Evolutionary conservation across 2,329 filamentous ascomycete genomes (phyloP), one percentile per base, ranked within the genome.

Genomic region (Rosellinia necatrix): DNA sequence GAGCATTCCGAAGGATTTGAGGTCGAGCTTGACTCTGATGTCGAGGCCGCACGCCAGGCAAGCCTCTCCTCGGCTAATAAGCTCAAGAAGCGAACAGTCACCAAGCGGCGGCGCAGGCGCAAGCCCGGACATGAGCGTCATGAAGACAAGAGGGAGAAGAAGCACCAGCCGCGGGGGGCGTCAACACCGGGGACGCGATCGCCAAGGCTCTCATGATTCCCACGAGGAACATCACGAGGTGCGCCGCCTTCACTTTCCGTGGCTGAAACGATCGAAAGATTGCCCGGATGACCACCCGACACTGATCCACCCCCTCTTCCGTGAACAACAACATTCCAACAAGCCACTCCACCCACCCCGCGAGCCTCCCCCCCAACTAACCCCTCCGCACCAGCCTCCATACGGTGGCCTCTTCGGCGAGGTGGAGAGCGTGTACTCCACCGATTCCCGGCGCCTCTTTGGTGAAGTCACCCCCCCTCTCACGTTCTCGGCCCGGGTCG

Each of bases 1-100:
- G 65, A 64, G 15, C 56, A 66, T 4, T 65, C 63, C 27, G 64
- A 67, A 13, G 69, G 66, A 9, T 60, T 70, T 46, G 65, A 69
- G 12, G 19, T 62, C n/a, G 68, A 71, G n/a, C 63, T 71, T 17
- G 58, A 63, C 35, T 71, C 69, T 7, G 70, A 72, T 35, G 57
- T 72, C 27, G 70, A 71, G 37, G 65, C 69, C 22, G 69, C 70
- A n/a, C 63, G 70, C 10, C 50, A 69, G 57, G 70, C 70, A 34
- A 71, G 69, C 53, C 21, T 71, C 24, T 58, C 58, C 35, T 64
- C 64, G 50, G 61, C 70, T 21, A 72, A 69, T 50, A 72, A 71
- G 59, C 53, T 67, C 34, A 73, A 74, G 66, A 75, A 68, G 61
- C 66, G 68, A 8, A 68, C 66, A 54, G 58, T 72, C 56, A 72